Evolutionary conservation across 805 yeast genomes (phyloP).

Genomic region (Sungouiozyma intestinalis): DNA sequence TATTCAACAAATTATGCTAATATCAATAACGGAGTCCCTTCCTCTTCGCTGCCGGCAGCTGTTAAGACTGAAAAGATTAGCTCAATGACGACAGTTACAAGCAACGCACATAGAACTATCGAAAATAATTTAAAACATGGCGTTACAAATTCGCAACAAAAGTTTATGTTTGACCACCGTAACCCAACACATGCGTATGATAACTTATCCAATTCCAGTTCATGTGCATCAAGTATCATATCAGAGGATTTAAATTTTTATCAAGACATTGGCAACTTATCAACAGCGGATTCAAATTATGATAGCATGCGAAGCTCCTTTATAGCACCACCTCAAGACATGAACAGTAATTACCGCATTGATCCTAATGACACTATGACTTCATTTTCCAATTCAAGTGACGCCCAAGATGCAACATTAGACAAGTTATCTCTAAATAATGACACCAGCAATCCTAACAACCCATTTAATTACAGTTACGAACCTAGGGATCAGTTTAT

Average conservation of each 20-base stretch:
- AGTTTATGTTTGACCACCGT: neutral
- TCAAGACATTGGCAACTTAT: neutral
- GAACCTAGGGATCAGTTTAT: neutral
- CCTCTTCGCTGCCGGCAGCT: slow-evolving; percentile 1
- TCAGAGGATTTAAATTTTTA: neutral
- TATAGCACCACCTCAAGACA: neutral
- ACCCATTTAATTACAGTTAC: neutral
- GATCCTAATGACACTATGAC: neutral
- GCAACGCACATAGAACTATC: neutral
- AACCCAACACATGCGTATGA: neutral
- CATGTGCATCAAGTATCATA: neutral
- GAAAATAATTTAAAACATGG: neutral
- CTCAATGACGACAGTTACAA: neutral
- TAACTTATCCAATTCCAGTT: neutral
- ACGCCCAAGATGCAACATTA: neutral
- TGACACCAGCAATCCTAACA: neutral
- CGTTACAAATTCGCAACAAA: neutral
- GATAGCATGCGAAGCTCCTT: neutral
- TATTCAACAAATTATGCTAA: slow-evolving; percentile 6
- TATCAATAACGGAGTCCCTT: slow-evolving; percentile 1
- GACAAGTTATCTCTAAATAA: neutral
- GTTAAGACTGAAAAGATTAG: neutral
- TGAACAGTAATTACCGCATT: neutral
- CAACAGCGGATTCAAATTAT: neutral
- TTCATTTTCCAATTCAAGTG: neutral